These are phyloP conservation scores for Tolypocladium tropicale DNA, from an alignment of 2,329 filamentous ascomycete species.

Conservation along the genomic window DNA sequence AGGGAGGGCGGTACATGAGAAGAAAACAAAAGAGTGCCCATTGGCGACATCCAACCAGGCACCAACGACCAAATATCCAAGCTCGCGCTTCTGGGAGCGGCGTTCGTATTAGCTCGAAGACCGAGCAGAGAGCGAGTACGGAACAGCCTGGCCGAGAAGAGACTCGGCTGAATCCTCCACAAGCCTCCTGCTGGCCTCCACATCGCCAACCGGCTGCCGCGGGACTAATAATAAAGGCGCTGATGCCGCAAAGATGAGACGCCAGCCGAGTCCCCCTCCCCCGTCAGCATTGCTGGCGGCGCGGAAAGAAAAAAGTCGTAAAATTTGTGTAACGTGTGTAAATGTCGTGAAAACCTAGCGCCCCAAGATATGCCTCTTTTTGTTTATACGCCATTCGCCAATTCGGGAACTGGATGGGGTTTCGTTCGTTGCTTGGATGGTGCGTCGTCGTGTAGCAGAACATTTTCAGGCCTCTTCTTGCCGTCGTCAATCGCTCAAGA, in stretches of 20 bases:
- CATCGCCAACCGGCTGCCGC: not conserved
- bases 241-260: not conserved
- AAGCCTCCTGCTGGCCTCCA: not conserved
- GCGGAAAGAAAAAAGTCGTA: not conserved
- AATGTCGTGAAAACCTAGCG: slow-evolving; percentile 25
- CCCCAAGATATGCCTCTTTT: slow-evolving; percentile 26
- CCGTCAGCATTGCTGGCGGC: not conserved
- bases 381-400: slow-evolving; percentile 29
- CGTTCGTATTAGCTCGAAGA: not conserved
- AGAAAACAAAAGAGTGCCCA: not conserved
- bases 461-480: slow-evolving; percentile 7
- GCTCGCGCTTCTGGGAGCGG: not conserved
- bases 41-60: not conserved
- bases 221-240: not conserved
- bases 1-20: not conserved
- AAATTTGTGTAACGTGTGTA: slow-evolving; percentile 14
- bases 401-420: slow-evolving; percentile 21
- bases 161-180: not conserved
- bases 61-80: not conserved
- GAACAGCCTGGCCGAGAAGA: not conserved
- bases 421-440: slow-evolving; percentile 21
- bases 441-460: slow-evolving; percentile 20
- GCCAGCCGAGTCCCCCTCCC: not conserved
- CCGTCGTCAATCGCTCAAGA: slow-evolving; percentile 16
- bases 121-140: not conserved